phyloP scores from a whole-genome alignment of 176 grass and related monocot genomes.

The Cymbopogon citratus region DNA sequence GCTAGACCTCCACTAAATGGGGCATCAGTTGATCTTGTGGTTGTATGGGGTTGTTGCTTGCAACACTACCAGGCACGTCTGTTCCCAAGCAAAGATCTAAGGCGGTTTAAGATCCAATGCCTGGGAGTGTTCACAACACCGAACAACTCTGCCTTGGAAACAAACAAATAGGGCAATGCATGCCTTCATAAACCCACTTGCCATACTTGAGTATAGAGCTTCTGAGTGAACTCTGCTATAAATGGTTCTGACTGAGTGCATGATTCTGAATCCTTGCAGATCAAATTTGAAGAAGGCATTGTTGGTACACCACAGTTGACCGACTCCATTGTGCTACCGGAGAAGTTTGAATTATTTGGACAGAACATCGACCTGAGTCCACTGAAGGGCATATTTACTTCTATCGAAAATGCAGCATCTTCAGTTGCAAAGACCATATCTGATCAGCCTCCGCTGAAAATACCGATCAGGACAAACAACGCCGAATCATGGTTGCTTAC shows the following conservation, averaged over 20 bases:
- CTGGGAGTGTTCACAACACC: not conserved
- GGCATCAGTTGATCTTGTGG: not conserved
- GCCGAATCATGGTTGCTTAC: constrained; percentile 84
- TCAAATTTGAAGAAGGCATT: constrained; percentile 85
- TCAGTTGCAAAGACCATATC: constrained; percentile 77
- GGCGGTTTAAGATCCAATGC: not conserved
- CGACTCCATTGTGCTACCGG: constrained; percentile 69
- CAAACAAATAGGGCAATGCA: not conserved
- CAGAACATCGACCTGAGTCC: constrained; percentile 81
- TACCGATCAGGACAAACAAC: constrained; percentile 56
- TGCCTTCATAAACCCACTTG: not conserved
- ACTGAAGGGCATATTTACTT: constrained; percentile 68
- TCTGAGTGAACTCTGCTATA: not conserved
- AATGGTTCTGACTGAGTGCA: not conserved
- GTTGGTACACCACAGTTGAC: constrained; percentile 89
- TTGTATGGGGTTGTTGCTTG: not conserved
- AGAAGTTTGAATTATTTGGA: constrained; percentile 75
- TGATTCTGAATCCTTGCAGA: constrained; percentile 40
- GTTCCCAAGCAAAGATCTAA: not conserved
- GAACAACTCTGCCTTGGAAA: not conserved
- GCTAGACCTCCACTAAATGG: not conserved
- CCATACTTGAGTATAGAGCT: not conserved
- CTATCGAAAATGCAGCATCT: constrained; percentile 72
- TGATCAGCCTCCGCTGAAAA: constrained; percentile 74
- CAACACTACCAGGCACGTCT: not conserved